phyloP scores from a whole-genome alignment of 2,329 filamentous ascomycete species.

The Ceratocystiopsis minuta region DNA sequence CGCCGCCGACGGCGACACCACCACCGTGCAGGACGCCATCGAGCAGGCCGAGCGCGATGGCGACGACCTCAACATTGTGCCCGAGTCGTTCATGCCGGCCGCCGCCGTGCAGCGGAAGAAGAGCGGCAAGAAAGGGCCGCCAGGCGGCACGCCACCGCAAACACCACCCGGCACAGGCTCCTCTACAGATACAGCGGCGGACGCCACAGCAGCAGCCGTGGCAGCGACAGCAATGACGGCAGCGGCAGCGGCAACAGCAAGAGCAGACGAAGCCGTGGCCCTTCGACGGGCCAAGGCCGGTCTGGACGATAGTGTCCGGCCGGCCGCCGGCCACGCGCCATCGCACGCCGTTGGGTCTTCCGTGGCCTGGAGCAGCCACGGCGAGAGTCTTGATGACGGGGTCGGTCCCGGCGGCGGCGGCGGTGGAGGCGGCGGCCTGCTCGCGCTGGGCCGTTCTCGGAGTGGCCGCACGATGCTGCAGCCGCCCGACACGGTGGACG shows the following conservation, averaged over 20 bases:
- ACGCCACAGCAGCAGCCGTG: background rate
- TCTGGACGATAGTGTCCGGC: too few relatives aligned
- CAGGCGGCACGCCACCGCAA: too few relatives aligned
- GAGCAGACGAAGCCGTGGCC: too few relatives aligned
- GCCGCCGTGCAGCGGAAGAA: constrained; percentile 22
- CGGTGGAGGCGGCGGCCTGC: too few relatives aligned
- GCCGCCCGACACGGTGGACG: constrained; percentile 58
- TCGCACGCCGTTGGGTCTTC: background rate
- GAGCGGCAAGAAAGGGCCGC: constrained; percentile 6
- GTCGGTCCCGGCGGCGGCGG: background rate
- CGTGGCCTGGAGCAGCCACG: background rate
- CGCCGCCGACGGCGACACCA: constrained; percentile 52
- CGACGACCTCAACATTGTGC: constrained; percentile 78
- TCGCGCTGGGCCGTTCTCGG: constrained; percentile 24
- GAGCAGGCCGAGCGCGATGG: constrained; percentile 61
- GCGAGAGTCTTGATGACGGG: too few relatives aligned
- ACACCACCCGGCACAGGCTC: too few relatives aligned
- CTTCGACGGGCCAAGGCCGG: too few relatives aligned
- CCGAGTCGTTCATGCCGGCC: constrained; percentile 60
- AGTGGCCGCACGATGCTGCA: constrained; percentile 35
- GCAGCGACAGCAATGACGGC: too few relatives aligned
- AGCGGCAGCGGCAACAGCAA: too few relatives aligned
- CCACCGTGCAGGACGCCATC: constrained; percentile 66
- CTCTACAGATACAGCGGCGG: too few relatives aligned
- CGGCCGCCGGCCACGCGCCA: too few relatives aligned